Evolutionary conservation across 805 yeast species (phyloP), one percentile per base, ranked within the genome.

Genomic region (Tetrapisispora taiwanensis): DNA sequence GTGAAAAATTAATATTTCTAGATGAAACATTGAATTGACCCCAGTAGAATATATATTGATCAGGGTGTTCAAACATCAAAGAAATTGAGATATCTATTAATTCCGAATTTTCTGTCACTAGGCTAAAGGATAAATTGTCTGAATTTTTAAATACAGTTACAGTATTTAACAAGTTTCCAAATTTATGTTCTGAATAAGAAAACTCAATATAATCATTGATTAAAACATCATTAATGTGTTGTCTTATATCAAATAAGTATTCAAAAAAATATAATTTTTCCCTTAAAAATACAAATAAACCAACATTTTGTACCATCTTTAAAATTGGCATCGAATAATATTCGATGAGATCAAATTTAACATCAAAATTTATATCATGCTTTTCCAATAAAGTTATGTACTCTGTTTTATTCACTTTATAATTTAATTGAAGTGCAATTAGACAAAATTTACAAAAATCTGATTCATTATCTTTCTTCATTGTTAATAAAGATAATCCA

Each of bases 231-330:
- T 39, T 40, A 14, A 56, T 43, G 8, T 43, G 26, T 28, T 52
- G 55, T 22, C 47, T 48, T 17, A 52, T 47, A 5, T 57, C 58
- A 17, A 43, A 43, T 6, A 56, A 50, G 22, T 50, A 28, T 7
- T 41, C 42, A 17, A 48, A 46, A 34, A 52, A 52, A 10, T 42
- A 15, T 9, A 51, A 39, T 8, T 41, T 41, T 7, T 18, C n/a
- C 5, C 50, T 37, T 1, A 51, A 44, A 28, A 56, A 44, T 3
- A 57, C 28, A 27, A 54, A 46, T 24, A 54, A 45, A 4, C 63
- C 63, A 12, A 55, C 41, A 40, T 53, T 51, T 17, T 51, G 34
- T 14, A 55, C 45, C 9, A 56, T 41, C 27, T 44, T 46, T 24
- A 54, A 39, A 6, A 31, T 24, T 39, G 36, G 42, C 17, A 15